Evolutionary conservation across 2,329 filamentous ascomycete genomes (phyloP), one percentile per base, ranked within the genome.

Genomic region (Aspergillus novoparasiticus): DNA sequence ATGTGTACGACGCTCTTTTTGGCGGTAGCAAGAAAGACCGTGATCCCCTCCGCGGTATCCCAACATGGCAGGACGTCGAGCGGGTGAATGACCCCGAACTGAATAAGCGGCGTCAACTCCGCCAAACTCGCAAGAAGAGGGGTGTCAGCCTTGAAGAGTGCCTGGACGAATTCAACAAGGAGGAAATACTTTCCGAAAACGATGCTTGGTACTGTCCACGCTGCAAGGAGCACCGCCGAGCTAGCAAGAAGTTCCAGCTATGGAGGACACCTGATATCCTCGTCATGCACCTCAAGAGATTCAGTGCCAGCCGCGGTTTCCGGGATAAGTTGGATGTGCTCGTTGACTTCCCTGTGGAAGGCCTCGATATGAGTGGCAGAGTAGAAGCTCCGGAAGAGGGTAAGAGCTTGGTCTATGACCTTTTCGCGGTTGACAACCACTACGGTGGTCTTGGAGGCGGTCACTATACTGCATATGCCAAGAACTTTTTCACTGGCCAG

Each of bases 161-260:
- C 74, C 86, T 99, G 60, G 90, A 94, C 63, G 95, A 98, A 78
- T 98, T 97, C 69, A 92, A 95, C 73, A 94, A 94, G 75, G 91
- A 94, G 64, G 95, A 99, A 78, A 89, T 97, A 16, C 83, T 99
- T 5, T 97, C 94, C 0, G 93, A 97, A 76, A 91, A 96, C 73
- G 96, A 99, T 75, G 94, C 93, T 64, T 99, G 95, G 95, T 98
- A 96, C 76, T 99, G 95, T 74, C 94, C 93, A 61, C 88, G 93
- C 34, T 99, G 95, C 84, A 98, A 98, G 77, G 92, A 97, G 71
- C 90, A 96, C 72, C 89, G 93, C 19, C 89, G 93, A 64, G 95
- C 95, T 23, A 94, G 90, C 80, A 99, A 99, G 83, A 97, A 95
- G 73, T 93, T 99, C 59, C 94, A 98, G 74, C 86, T 99, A 21